These are phyloP conservation scores for Salvia miltiorrhiza DNA, from an alignment of 257 asterid species.

Conservation along the genomic window DNA sequence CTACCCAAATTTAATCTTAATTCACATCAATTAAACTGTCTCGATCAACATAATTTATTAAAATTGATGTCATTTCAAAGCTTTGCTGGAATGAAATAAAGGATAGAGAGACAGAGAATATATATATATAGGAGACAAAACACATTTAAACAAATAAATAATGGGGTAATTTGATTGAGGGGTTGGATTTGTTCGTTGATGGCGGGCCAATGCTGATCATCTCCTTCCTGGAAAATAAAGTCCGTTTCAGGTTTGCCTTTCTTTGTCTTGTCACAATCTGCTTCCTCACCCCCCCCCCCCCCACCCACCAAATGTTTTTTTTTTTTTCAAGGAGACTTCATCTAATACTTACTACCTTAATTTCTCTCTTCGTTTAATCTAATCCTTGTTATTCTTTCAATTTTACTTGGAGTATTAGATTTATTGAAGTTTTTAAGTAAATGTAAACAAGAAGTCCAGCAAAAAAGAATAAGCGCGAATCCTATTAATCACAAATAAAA, in stretches of 20 bases:
- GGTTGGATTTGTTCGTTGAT: not conserved
- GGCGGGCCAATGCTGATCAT: not conserved
- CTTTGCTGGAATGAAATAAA: conserved; percentile 5
- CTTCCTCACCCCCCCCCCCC: not conserved
- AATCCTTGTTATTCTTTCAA: too few relatives aligned
- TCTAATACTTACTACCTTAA: too few relatives aligned
- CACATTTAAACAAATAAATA: conserved; percentile 15
- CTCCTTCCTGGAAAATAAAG: not conserved
- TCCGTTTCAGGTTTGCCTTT: conserved; percentile 22
- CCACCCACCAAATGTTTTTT: not conserved
- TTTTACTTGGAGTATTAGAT: too few relatives aligned
- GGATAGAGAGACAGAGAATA: too few relatives aligned
- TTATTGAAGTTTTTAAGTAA: too few relatives aligned
- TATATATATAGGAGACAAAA: conserved; percentile 21
- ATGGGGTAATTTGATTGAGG: not conserved
- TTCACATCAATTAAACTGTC: too few relatives aligned
- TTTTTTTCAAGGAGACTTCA: not conserved
- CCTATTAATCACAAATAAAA: too few relatives aligned
- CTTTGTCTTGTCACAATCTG: conserved; percentile 27
- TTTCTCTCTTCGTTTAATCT: too few relatives aligned
- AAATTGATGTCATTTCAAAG: conserved; percentile 11
- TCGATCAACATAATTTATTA: too few relatives aligned
- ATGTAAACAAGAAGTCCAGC: too few relatives aligned
- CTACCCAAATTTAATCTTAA: too few relatives aligned
- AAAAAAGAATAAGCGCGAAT: too few relatives aligned